phyloP scores from a whole-genome alignment of 177 flowering plant genomes.

The Telopea speciosissima region DNA sequence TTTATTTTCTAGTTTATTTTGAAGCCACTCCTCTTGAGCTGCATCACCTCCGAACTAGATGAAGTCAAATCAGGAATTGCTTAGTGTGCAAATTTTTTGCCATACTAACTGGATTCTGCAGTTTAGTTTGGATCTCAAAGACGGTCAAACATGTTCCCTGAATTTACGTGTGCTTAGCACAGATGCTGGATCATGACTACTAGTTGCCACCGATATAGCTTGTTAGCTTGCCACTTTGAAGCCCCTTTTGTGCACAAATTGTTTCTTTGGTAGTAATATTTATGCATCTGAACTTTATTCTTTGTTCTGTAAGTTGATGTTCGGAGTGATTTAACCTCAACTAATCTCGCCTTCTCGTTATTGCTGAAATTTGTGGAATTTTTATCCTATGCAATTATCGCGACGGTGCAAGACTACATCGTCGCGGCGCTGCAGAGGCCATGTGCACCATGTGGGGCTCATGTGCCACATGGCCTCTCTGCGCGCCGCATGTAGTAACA shows the following conservation, averaged over 20 bases:
- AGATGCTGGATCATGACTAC: neutral
- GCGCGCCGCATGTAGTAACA: too few species aligned
- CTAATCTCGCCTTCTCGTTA: neutral
- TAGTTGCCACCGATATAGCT: neutral
- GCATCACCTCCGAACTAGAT: neutral
- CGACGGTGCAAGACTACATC: too few species aligned
- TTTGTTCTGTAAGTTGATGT: neutral
- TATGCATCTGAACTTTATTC: neutral
- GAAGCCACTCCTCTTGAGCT: too few species aligned
- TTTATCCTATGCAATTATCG: too few species aligned
- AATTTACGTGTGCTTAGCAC: too few species aligned
- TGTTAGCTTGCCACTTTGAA: neutral
- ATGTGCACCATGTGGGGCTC: too few species aligned
- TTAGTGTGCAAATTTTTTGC: too few species aligned
- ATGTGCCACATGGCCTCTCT: too few species aligned
- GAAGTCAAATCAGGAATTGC: too few species aligned
- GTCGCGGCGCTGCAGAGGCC: too few species aligned
- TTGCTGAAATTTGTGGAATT: neutral
- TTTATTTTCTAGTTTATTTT: too few species aligned
- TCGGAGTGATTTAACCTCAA: neutral
- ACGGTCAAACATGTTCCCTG: neutral
- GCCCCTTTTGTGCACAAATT: neutral
- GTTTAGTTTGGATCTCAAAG: neutral
- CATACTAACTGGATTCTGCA: neutral
- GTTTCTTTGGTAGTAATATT: neutral